Percentiles rank a stretch among this genome's conserved stretches.
Conservation (phyloP, 2,329 filamentous ascomycete species). For the Ampelomyces quisqualis region DNA sequence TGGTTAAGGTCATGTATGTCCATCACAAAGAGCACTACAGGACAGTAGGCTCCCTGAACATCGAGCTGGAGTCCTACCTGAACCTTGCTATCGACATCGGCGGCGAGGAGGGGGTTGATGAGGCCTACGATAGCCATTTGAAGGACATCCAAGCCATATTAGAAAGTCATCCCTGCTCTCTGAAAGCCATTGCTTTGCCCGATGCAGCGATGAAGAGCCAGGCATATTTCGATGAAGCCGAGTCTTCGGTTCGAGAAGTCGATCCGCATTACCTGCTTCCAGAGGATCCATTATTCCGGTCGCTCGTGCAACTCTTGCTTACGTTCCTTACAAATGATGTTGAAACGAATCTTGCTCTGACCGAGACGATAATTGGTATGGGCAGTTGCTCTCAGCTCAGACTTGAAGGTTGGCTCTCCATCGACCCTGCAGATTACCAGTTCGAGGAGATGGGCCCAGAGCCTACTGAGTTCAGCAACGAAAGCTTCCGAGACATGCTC, state of each 20-base stretch:
- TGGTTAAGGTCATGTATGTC: constrained; percentile 67
- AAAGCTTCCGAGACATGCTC: constrained; percentile 36
- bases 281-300: constrained; percentile 59
- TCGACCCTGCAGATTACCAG: constrained; percentile 58
- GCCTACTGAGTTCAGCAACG: constrained; percentile 28
- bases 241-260: constrained; percentile 61
- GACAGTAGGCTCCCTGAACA: constrained; percentile 72
- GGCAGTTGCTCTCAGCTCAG: constrained; percentile 81
- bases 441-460: constrained; percentile 32
- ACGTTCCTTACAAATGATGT: constrained; percentile 88
- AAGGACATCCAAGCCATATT: constrained; percentile 69
- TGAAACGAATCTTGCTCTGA: constrained; percentile 85
- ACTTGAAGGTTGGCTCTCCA: constrained; percentile 86
- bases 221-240: constrained; percentile 48
- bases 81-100: constrained; percentile 68
- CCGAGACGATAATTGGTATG: constrained; percentile 77
- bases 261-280: constrained; percentile 61
- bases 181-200: constrained; percentile 65
- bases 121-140: constrained; percentile 69
- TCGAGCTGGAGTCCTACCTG: constrained; percentile 72
- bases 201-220: constrained; percentile 57
- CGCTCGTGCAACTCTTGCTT: constrained; percentile 62
- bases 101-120: constrained; percentile 68
- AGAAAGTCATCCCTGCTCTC: constrained; percentile 72
- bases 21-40: constrained; percentile 57